Evolutionary conservation across 2,329 filamentous ascomycete species (phyloP), one percentile per base, ranked within the genome.

Genomic region (Blumeriella jaapii): DNA sequence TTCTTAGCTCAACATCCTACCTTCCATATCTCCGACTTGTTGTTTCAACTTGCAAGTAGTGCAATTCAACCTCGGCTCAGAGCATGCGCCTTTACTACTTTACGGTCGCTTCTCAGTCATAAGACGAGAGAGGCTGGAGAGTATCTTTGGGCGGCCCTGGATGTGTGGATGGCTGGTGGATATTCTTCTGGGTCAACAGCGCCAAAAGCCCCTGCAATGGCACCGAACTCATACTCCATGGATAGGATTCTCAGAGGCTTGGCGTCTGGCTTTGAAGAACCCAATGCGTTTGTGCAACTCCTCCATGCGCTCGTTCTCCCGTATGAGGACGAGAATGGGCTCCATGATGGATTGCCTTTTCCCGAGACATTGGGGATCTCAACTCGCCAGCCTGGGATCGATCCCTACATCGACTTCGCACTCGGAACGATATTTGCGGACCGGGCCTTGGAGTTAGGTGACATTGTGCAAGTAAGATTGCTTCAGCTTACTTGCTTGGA

Each of bases 371-470:
- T 98, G 6, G 87, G 89, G 4, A 74, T 77, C 11, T 70, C 75
- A 8, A 82, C 79, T 49, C 77, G 91, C 34, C 77, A 78, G 60
- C 76, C 86, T 10, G 91, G 93, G 2, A 85, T 98, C 41, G 87
- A 94, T 41, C 76, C 82, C 2, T 98, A 95, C 50, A 69, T 96
- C 38, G 93, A 99, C 59, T 95, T 91, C 55, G 78, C 86, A 13
- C 62, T 96, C 44, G 85, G 84, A 11, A 71, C 79, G 37, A 74
- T 93, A 11, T 82, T 93, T 50, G 74, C 72, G 11, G 64, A 73
- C 8, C 69, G 69, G 25, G 33, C 41, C 10, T 32, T 30, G 22
- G 79, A 85, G 36, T 59, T 81, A 5, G 62, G 67, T 36, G 82
- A 83, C 42, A 62, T 74, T 31, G 62, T 74, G 25, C 84, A 93